phyloP scores from a whole-genome alignment of 2,329 filamentous ascomycete species.

The Phaeosphaeriaceae sp. region DNA sequence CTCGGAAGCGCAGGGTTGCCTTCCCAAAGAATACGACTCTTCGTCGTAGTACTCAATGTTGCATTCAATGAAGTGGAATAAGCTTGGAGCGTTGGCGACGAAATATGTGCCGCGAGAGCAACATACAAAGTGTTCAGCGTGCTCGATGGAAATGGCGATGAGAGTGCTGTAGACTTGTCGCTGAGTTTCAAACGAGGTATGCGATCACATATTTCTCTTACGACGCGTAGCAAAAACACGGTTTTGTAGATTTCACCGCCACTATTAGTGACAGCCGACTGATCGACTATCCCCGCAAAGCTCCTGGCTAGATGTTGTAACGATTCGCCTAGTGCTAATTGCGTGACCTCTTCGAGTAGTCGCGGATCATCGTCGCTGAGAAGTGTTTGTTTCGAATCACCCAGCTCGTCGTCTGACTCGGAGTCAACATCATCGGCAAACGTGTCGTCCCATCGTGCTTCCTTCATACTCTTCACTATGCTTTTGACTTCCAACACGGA shows the following conservation, averaged over 20 bases:
- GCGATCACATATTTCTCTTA: slow-evolving; percentile 74
- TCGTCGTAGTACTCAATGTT: slow-evolving; percentile 58
- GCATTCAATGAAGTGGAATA: slow-evolving; percentile 53
- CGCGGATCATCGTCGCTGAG: slow-evolving; percentile 76
- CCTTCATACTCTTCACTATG: slow-evolving; percentile 69
- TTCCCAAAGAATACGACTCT: slow-evolving; percentile 78
- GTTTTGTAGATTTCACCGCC: slow-evolving; percentile 51
- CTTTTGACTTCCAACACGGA: slow-evolving; percentile 71
- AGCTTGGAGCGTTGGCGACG: slow-evolving; percentile 53
- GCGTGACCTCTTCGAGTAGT: slow-evolving; percentile 65
- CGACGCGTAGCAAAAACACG: slow-evolving; percentile 71
- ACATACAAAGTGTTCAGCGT: slow-evolving; percentile 70
- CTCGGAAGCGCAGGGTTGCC: slow-evolving; percentile 75
- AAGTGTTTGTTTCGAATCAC: slow-evolving; percentile 68
- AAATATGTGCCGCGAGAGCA: slow-evolving; percentile 63
- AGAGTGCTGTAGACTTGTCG: slow-evolving; percentile 33
- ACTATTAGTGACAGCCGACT: slow-evolving; percentile 52
- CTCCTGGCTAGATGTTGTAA: slow-evolving; percentile 66
- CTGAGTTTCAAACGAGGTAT: slow-evolving; percentile 40
- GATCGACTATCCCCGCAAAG: slow-evolving; percentile 58
- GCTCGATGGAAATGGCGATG: slow-evolving; percentile 48
- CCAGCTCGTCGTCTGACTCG: slow-evolving; percentile 72
- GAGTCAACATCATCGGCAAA: slow-evolving; percentile 75
- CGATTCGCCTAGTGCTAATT: slow-evolving; percentile 62
- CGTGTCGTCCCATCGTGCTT: slow-evolving; percentile 77